Conservation (phyloP, 2,329 filamentous ascomycete genomes). For the Ophiosphaerella narmari region DNA sequence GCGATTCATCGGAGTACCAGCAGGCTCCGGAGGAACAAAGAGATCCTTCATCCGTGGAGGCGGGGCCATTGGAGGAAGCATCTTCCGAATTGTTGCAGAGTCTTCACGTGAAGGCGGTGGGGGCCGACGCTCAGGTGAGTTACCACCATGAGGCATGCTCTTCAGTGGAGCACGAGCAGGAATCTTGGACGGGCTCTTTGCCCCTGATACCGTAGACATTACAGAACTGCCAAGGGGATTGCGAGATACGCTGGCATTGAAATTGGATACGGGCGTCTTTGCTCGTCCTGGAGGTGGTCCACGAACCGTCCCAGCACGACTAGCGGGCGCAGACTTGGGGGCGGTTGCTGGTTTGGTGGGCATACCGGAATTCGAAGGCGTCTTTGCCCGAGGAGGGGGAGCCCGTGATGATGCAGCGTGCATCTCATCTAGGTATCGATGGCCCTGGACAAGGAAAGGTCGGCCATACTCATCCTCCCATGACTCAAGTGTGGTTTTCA, state of each 20-base stretch:
- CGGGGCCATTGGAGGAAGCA: constrained; percentile 57
- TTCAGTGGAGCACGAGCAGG: constrained; percentile 72
- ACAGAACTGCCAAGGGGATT: constrained; percentile 46
- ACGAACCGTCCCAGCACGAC: constrained; percentile 47
- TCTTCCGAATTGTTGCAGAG: constrained; percentile 42
- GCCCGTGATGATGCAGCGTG: constrained; percentile 65
- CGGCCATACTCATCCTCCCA: constrained; percentile 96
- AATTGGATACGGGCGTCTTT: constrained; percentile 49
- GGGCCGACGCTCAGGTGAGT: constrained; percentile 74
- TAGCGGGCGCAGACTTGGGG: constrained; percentile 37
- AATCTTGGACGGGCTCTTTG: constrained; percentile 68
- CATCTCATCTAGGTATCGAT: constrained; percentile 87
- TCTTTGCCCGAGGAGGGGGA: constrained; percentile 72
- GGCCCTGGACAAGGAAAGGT: constrained; percentile 90
- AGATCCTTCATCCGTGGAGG: constrained; percentile 94
- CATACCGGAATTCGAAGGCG: constrained; percentile 61
- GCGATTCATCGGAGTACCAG: constrained; percentile 52
- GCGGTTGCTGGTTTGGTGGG: constrained; percentile 32
- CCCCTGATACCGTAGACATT: constrained; percentile 32
- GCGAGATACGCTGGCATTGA: constrained; percentile 41
- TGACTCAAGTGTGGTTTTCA: constrained; percentile 76
- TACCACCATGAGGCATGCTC: constrained; percentile 71
- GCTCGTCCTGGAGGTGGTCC: constrained; percentile 49
- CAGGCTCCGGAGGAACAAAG: constrained; percentile 57
- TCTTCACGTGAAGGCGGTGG: constrained; percentile 37